A percentile compares a stretch with the other conserved stretches of the same genome.
Conservation (phyloP, 192 early-diverging fungal genomes). For the Dissophora ornata region DNA sequence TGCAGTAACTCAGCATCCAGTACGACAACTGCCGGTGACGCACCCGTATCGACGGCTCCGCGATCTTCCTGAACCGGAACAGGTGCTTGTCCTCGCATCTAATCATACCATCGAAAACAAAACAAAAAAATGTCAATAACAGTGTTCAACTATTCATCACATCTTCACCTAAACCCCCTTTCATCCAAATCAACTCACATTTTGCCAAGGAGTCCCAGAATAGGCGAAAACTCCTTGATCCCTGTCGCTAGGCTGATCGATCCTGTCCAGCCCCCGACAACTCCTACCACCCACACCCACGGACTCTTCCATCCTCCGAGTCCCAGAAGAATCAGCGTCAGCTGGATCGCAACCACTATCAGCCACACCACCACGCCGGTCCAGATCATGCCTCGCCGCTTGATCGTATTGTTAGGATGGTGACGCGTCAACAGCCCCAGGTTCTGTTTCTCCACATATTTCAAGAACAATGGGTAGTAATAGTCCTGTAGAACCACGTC, state of each 20-base stretch:
- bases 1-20: conserved; percentile 45
- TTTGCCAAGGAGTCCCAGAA: conserved; percentile 31
- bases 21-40: conserved; percentile 24
- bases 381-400: conserved; percentile 34
- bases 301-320: conserved; percentile 41
- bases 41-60: conserved; percentile 38
- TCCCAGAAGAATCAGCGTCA: conserved; percentile 22
- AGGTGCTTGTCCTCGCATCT: conserved; percentile 46
- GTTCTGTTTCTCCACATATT: conserved; percentile 38
- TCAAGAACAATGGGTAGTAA: conserved; percentile 44
- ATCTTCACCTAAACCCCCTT: no score
- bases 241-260: conserved; percentile 37
- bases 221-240: conserved; percentile 28
- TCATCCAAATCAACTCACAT: no score
- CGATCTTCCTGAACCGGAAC: conserved; percentile 25
- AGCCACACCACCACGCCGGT: conserved; percentile 19
- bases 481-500: conserved; percentile 46
- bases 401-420: conserved; percentile 30
- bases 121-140: no score
- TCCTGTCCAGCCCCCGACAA: conserved; percentile 29
- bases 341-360: conserved; percentile 11
- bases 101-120: conserved; percentile 6
- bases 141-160: no score
- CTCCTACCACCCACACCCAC: conserved; percentile 39
- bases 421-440: conserved; percentile 21